A percentile compares a stretch with the other conserved stretches of the same genome.
Conservation (phyloP, 2,329 filamentous ascomycete species). For the Diaporthe velutina region DNA sequence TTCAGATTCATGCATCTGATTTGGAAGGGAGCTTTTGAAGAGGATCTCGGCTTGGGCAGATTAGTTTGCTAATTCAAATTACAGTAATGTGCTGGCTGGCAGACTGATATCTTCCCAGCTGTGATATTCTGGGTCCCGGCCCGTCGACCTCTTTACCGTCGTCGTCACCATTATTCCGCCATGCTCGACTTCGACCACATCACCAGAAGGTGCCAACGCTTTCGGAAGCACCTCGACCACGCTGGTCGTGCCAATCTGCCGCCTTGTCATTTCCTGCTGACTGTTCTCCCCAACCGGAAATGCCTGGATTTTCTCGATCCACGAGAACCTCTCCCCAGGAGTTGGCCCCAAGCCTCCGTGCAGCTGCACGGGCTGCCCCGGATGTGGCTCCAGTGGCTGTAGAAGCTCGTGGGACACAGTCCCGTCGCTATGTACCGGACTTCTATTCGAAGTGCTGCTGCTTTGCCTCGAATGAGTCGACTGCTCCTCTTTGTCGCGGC, state of each 20-base stretch:
- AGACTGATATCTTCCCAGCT: background rate
- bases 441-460: background rate
- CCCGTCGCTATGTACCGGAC: background rate
- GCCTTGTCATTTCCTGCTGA: constrained; percentile 4
- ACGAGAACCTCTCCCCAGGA: constrained; percentile 16
- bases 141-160: constrained; percentile 15
- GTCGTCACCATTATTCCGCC: constrained; percentile 25
- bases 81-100: constrained; percentile 11
- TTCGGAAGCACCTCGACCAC: constrained; percentile 19
- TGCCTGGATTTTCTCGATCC: constrained; percentile 27
- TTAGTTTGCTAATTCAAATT: background rate
- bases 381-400: background rate
- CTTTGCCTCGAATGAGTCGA: constrained; percentile 1
- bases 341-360: constrained; percentile 12
- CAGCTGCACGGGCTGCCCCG: constrained; percentile 6
- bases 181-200: background rate
- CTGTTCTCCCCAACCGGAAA: constrained; percentile 16
- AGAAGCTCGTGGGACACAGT: background rate
- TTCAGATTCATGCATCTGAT: background rate
- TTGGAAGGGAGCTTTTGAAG: background rate
- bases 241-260: constrained; percentile 25
- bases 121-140: background rate
- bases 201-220: background rate
- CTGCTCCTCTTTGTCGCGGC: background rate
- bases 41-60: background rate